phyloP scores from a whole-genome alignment of 495 filamentous ascomycete genomes.

The Neurospora sp. region DNA sequence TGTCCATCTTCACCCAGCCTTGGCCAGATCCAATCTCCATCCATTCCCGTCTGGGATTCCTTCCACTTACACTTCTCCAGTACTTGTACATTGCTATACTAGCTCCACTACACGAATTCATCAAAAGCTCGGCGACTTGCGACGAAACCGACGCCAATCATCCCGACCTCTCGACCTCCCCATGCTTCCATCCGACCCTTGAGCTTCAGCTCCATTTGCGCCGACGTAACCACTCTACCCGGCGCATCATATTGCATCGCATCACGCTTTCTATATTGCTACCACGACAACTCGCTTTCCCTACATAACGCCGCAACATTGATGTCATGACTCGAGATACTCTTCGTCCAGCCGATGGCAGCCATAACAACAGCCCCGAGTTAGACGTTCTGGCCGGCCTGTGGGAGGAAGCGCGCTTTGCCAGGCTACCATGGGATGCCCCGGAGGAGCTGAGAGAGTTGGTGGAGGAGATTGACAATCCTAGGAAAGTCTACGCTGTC shows the following conservation, averaged over 20 bases:
- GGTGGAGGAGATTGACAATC: slow-evolving; percentile 41
- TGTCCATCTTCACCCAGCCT: not conserved
- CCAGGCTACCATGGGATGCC: slow-evolving; percentile 40
- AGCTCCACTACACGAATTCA: not conserved
- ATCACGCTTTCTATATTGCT: not conserved
- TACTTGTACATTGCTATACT: not conserved
- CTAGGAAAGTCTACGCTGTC: slow-evolving; percentile 40
- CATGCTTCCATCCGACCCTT: not conserved
- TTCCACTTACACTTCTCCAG: not conserved
- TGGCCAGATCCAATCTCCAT: not conserved
- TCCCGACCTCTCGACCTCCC: not conserved
- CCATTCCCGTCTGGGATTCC: not conserved
- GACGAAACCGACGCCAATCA: not conserved
- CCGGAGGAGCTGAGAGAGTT: slow-evolving; percentile 39
- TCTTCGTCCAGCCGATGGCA: slow-evolving; percentile 27
- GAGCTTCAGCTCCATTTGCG: not conserved
- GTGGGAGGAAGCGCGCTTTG: slow-evolving; percentile 42
- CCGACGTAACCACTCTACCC: not conserved
- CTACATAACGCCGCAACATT: slow-evolving; percentile 1
- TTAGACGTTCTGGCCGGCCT: slow-evolving; percentile 35
- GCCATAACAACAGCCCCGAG: slow-evolving; percentile 8
- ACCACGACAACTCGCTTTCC: not conserved
- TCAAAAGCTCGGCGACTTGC: not conserved
- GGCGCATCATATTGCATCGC: slow-evolving; percentile 1
- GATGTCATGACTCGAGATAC: slow-evolving; percentile 47